Evolutionary conservation across 2,329 filamentous ascomycete genomes (phyloP), one percentile per base, ranked within the genome.

Genomic region (Colletotrichum camelliae): DNA sequence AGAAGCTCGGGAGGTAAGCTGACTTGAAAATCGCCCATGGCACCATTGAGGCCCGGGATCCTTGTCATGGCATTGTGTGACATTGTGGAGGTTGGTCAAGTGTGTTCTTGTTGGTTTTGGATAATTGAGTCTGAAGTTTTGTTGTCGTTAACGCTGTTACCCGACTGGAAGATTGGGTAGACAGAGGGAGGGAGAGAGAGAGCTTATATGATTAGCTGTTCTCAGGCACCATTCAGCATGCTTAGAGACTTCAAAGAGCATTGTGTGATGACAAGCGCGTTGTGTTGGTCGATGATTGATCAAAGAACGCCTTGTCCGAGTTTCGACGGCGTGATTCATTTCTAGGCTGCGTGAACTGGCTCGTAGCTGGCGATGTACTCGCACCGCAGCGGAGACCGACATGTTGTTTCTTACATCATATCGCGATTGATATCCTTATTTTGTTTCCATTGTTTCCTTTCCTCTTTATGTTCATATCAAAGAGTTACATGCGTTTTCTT

Each of bases 401-500:
- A 74, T 65, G 65, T 48, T 62, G 55, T 8, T 69, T 73, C 52
- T 66, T 60, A 35, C 60, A 69, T 74, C 74, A 74, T 58, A 65
- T 74, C 43, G 57, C 73, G 39, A 58, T 65, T 60, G 43, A 73
- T 74, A 27, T 76, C 31, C 24, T 67, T 16, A 52, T 4, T 64
- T 64, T 75, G 24, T 37, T 29, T 58, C 29, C 27, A 35, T 55
- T 67, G 4, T 66, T 10, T 29, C n/a, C 29, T 52, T 57, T 64
- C 48, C 48, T 21, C 16, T 68, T 61, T 62, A 21, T 33, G 24
- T 61, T 24, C 37, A 31, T 27, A n/a, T 24, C 58, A 72, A n/a
- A 27, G 18, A n/a, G n/a, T 8, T 33, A 55, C 24, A 35, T 52
- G 43, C 13, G 2, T 21, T 8, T 37, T 52, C 82, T 87, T 37